Conservation (phyloP, 345 rosid species). For the Litchi chinensis region DNA sequence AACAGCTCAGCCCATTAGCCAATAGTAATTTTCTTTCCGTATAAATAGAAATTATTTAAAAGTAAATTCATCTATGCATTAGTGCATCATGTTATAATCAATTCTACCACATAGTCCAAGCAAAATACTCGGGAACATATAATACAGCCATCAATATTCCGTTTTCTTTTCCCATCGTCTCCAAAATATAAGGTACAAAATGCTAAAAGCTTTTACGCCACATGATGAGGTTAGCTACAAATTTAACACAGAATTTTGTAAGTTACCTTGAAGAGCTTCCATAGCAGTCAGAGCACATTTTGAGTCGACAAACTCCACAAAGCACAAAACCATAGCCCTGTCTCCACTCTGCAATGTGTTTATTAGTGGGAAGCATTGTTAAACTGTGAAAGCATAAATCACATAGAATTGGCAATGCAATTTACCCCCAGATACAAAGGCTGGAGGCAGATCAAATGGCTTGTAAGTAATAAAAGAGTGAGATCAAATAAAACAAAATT, state of each 20-base stretch:
- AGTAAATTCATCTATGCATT: neutral
- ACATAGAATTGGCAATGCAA: neutral
- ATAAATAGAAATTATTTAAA: neutral
- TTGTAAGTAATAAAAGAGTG: neutral
- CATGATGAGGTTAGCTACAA: neutral
- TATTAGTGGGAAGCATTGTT: neutral
- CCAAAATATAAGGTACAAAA: neutral
- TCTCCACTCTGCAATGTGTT: constrained; percentile 48
- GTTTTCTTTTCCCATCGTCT: neutral
- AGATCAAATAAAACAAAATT: neutral
- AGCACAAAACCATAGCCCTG: constrained; percentile 54
- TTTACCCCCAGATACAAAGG: neutral
- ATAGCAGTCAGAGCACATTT: constrained; percentile 56
- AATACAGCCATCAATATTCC: neutral
- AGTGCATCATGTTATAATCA: neutral
- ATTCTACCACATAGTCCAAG: neutral
- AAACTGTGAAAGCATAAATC: neutral
- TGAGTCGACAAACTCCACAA: constrained; percentile 55
- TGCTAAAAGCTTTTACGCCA: neutral
- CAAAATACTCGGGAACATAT: neutral
- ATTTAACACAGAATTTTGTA: constrained; percentile 3
- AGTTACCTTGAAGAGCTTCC: constrained; percentile 64
- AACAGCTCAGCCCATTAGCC: neutral
- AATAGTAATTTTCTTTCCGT: constrained; percentile 8
- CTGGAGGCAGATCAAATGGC: neutral